Percentiles rank a stretch among this genome's conserved stretches.
Conservation (phyloP, 1,284 basidiomycete genomes). For the Phylloporus sp. region DNA sequence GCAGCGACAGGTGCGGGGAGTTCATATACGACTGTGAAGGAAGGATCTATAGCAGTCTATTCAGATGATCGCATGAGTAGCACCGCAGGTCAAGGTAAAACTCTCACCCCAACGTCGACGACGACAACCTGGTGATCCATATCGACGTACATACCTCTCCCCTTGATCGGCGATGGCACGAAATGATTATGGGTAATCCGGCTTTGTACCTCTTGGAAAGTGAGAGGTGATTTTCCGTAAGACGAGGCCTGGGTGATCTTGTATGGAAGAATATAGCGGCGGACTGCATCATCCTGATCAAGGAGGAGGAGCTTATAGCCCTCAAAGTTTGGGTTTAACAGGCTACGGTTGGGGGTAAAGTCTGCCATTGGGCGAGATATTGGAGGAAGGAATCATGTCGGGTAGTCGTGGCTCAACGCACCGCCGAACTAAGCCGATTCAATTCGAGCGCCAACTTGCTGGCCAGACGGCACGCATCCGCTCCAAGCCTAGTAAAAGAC, state of each 20-base stretch:
- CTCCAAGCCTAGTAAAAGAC: no score
- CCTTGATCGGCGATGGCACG: constrained; percentile 48
- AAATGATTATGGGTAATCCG: constrained; percentile 89
- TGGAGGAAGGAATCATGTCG: constrained; percentile 2
- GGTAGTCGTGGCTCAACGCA: no score
- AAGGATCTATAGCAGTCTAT: constrained; percentile 58
- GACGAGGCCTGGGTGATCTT: constrained; percentile 63
- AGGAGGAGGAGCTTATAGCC: constrained; percentile 76
- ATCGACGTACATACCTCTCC: constrained; percentile 74
- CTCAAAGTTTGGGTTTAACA: constrained; percentile 85
- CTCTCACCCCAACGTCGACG: constrained; percentile 62
- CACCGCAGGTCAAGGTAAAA: constrained; percentile 8
- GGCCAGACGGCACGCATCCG: no score
- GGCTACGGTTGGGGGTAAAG: constrained; percentile 45
- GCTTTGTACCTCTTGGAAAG: constrained; percentile 82
- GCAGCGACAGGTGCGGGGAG: constrained; percentile 58
- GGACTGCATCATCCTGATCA: constrained; percentile 56
- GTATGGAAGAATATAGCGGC: constrained; percentile 53
- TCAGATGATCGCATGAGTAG: constrained; percentile 28
- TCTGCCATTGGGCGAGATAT: constrained; percentile 31
- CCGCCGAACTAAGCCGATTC: no score
- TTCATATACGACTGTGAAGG: constrained; percentile 60
- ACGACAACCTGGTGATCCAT: constrained; percentile 64
- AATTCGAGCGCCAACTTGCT: no score
- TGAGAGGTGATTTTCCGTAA: constrained; percentile 61